phyloP scores from a whole-genome alignment of 2,329 filamentous ascomycete species.

The Endothia cerciana region DNA sequence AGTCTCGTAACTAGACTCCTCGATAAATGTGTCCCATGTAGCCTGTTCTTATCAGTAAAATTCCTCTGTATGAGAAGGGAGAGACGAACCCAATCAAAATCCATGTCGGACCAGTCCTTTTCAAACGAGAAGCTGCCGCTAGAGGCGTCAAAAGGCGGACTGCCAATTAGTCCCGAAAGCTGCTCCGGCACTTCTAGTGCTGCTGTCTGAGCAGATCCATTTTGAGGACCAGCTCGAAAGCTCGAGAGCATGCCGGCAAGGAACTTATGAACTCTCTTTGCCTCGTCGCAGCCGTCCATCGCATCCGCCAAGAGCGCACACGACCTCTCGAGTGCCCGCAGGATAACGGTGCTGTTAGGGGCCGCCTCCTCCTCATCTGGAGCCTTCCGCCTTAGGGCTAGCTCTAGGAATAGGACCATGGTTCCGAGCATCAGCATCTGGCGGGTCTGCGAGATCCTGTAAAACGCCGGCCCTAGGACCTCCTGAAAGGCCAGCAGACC shows the following conservation, averaged over 20 bases:
- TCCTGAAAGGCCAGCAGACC: slow-evolving; percentile 26
- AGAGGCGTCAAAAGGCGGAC: background rate
- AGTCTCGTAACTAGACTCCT: background rate
- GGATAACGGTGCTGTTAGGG: background rate
- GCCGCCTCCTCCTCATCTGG: no score
- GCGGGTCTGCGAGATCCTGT: slow-evolving; percentile 33
- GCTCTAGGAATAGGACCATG: slow-evolving; percentile 33
- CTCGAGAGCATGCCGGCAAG: background rate
- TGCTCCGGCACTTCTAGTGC: no score
- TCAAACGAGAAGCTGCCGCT: background rate
- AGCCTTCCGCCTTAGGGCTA: slow-evolving; percentile 28
- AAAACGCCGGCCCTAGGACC: slow-evolving; percentile 31
- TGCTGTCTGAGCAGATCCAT: background rate
- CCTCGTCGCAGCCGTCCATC: background rate
- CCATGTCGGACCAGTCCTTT: background rate
- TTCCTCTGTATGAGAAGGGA: background rate
- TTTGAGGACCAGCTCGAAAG: background rate
- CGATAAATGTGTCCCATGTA: background rate
- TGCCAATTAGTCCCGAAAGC: no score
- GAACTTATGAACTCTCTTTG: background rate
- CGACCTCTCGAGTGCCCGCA: background rate
- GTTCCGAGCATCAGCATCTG: slow-evolving; percentile 35
- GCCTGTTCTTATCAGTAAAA: background rate
- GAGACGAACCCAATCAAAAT: slow-evolving; percentile 1
- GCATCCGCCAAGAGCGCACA: background rate